phyloP scores from a whole-genome alignment of 106 monocot genomes.

The Alisma plantagoaquatica region DNA sequence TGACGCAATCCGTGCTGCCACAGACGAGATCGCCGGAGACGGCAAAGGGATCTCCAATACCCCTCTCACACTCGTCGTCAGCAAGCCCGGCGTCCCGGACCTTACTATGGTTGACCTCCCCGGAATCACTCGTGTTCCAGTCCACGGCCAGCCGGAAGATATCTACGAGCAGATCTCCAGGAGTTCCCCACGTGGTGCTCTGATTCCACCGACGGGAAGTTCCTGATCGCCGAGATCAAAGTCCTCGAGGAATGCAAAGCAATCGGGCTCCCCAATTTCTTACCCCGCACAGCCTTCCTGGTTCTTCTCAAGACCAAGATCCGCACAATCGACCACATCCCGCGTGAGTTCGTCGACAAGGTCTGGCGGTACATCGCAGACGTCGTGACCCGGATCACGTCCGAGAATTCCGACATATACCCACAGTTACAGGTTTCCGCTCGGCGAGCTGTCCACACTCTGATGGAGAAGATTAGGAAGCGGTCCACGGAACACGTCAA shows the following conservation, averaged over 20 bases:
- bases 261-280: conserved; percentile 1
- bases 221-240: too few species aligned
- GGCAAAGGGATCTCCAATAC: conserved; percentile 29
- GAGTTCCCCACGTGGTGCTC: too few species aligned
- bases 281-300: conserved; percentile 6
- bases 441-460: neutral
- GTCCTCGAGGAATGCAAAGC: conserved; percentile 7
- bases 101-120: too few species aligned
- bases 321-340: neutral
- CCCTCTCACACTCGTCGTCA: conserved; percentile 10
- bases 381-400: neutral
- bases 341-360: neutral
- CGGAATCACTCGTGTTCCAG: too few species aligned
- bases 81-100: too few species aligned
- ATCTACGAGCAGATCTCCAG: too few species aligned
- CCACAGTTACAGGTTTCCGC: neutral
- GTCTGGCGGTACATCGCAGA: conserved; percentile 11
- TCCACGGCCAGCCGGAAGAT: too few species aligned
- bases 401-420: neutral
- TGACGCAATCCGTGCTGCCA: conserved; percentile 15
- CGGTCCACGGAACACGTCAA: neutral
- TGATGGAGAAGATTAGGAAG: conserved; percentile 2
- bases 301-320: neutral
- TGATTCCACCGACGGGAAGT: too few species aligned
- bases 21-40: conserved; percentile 29